Evolutionary conservation across 1,284 basidiomycete species (phyloP), one percentile per base, ranked within the genome.

Genomic region (Anthracocystis panici-leucophaei): DNA sequence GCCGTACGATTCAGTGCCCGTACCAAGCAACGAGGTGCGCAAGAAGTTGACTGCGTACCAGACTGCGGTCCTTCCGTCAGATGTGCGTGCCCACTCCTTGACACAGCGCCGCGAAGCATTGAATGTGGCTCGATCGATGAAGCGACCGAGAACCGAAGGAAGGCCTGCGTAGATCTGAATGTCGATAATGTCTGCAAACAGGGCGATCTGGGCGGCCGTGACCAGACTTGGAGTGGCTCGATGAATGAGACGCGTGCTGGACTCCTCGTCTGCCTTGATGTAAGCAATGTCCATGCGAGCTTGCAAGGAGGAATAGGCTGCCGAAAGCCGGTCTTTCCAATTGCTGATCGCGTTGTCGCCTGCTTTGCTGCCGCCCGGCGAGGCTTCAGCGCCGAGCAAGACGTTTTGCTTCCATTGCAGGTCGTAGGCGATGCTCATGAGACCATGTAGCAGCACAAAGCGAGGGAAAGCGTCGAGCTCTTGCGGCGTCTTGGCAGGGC

Each of bases 391-490:
- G 35, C 75, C 78, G 2, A 79, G 51, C 38, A 79, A 46, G 23
- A 77, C 68, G 20, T 79, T 75, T 20, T 78, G 75, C 58, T 79
- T 79, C 78, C 78, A 79, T 45, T 77, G 75, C 16, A 79, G 56
- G 27, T 79, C 78, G 57, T 78, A 79, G 2, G 78, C 70, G 38
- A 79, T 77, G 57, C 78, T 79, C 75, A 79, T 77, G 12, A 79
- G 69, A 51, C 78, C 78, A 50, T 79, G 78, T 12, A 79, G 53
- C 12, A 79, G 68, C 38, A 79, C 65, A 33, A 75, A 75, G 41
- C 73, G 65, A 5, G 72, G 70, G 38, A 79, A 79, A 6, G 75
- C 70, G 41, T 79, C 78, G 1, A 75, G 57, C 53, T 75, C 73
- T 31, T 75, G 73, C 9, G 73, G 73, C 41, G 73, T 75, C 48